These are phyloP conservation scores for Suillus hirtellus DNA, from an alignment of 768 basidiomycete genomes.

Conservation along the genomic window DNA sequence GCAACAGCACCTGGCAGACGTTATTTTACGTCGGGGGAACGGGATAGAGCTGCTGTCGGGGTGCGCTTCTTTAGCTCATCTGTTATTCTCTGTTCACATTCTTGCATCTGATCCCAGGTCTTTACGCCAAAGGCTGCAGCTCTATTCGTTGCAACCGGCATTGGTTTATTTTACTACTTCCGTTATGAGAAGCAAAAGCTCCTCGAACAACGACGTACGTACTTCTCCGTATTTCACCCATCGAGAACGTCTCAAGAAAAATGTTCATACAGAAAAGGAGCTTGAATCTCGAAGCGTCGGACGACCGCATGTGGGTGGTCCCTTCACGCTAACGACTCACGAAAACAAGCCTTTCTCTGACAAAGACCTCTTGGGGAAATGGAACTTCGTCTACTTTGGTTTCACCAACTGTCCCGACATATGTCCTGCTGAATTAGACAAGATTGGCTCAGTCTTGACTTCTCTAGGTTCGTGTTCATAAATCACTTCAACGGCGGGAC, in stretches of 20 bases:
- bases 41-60: conserved; percentile 37
- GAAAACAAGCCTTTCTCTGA: conserved; percentile 76
- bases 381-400: conserved; percentile 95
- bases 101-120: conserved; percentile 52
- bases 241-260: background rate
- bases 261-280: conserved; percentile 61
- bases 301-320: conserved; percentile 86
- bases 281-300: conserved; percentile 73
- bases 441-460: conserved; percentile 78
- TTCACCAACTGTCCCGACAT: conserved; percentile 99
- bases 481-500: background rate
- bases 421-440: conserved; percentile 97
- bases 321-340: conserved; percentile 75
- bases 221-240: background rate
- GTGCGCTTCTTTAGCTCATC: conserved; percentile 20
- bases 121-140: conserved; percentile 87
- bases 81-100: background rate
- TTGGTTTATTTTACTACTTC: conserved; percentile 87
- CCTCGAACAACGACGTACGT: conserved; percentile 71
- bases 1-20: background rate
- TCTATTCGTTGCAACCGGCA: conserved; percentile 80
- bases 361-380: conserved; percentile 81
- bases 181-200: conserved; percentile 80
- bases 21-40: conserved; percentile 23
- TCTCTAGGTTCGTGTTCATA: conserved; percentile 51